Percentiles rank a stretch among this genome's conserved stretches.
phyloP scores from a whole-genome alignment of 345 rosid genomes.

The Camelina hispida region DNA sequence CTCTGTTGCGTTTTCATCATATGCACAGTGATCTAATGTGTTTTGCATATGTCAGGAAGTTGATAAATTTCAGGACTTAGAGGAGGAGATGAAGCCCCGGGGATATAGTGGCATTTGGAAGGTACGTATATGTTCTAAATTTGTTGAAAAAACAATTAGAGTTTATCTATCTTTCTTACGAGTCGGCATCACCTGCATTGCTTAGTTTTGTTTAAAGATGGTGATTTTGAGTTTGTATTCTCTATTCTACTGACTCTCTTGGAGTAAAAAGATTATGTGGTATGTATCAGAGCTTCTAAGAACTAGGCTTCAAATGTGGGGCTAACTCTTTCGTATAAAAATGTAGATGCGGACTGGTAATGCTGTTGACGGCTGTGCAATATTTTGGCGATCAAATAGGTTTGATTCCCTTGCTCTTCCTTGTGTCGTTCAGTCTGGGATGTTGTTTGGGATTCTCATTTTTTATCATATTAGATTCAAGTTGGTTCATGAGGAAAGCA shows the following conservation, averaged over 20 bases:
- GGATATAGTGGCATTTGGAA: conserved; percentile 91
- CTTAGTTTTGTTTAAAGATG: conserved; percentile 5
- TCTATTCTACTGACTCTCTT: conserved; percentile 5
- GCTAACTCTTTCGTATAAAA: conserved; percentile 31
- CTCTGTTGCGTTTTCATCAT: neutral
- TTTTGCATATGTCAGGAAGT: conserved; percentile 66
- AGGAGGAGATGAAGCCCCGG: conserved; percentile 62
- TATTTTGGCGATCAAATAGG: conserved; percentile 94
- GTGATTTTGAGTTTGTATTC: conserved; percentile 12
- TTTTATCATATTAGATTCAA: conserved; percentile 66
- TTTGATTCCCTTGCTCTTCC: conserved; percentile 38
- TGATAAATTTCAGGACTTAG: conserved; percentile 83
- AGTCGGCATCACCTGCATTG: neutral
- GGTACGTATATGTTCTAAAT: conserved; percentile 48
- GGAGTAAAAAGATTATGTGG: conserved; percentile 9
- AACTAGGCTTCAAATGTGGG: conserved; percentile 11
- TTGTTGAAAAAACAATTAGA: neutral
- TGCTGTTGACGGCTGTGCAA: conserved; percentile 96
- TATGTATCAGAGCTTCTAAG: conserved; percentile 15
- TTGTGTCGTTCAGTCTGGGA: conserved; percentile 21
- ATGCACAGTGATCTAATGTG: conserved; percentile 2
- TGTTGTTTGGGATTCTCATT: conserved; percentile 35
- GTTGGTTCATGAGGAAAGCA: conserved; percentile 81
- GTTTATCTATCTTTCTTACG: neutral
- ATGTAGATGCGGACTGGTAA: conserved; percentile 93